Evolutionary conservation across 768 basidiomycete genomes (phyloP).

Genomic region (Nidularia sp.): DNA sequence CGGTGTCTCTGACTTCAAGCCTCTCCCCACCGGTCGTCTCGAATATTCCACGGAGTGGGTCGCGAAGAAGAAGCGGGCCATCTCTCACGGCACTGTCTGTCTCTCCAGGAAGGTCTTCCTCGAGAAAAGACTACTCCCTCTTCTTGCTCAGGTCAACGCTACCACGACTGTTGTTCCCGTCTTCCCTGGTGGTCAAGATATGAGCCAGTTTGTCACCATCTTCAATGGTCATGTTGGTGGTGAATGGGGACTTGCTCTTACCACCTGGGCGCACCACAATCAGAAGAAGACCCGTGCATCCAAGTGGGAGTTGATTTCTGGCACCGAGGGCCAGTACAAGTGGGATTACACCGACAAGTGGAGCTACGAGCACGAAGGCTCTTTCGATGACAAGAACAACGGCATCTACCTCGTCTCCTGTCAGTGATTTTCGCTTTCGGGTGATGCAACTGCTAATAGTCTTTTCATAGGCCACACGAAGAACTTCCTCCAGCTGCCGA

Average conservation of each 20-base stretch:
- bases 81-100: constrained; percentile 8
- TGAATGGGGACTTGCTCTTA: constrained; percentile 9
- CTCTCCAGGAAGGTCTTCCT: constrained; percentile 11
- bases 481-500: constrained; percentile 5
- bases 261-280: constrained; percentile 8
- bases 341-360: constrained; percentile 10
- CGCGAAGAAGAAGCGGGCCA: not conserved
- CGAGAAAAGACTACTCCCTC: constrained; percentile 7
- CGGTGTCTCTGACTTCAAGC: constrained; percentile 1
- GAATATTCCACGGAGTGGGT: constrained; percentile 4
- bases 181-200: constrained; percentile 1
- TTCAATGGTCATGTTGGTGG: constrained; percentile 9
- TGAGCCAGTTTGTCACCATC: constrained; percentile 6
- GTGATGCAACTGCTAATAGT: constrained; percentile 1
- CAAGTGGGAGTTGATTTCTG: constrained; percentile 5
- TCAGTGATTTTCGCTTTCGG: not conserved
- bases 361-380: constrained; percentile 10
- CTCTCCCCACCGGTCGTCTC: constrained; percentile 3
- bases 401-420: constrained; percentile 5
- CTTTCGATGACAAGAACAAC: constrained; percentile 4
- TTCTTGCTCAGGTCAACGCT: constrained; percentile 6
- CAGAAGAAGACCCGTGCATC: not conserved
- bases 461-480: constrained; percentile 5
- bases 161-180: constrained; percentile 2
- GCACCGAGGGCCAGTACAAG: constrained; percentile 2